Conservation (phyloP, 495 filamentous ascomycete genomes). For the Xylaria flabelliformis region DNA sequence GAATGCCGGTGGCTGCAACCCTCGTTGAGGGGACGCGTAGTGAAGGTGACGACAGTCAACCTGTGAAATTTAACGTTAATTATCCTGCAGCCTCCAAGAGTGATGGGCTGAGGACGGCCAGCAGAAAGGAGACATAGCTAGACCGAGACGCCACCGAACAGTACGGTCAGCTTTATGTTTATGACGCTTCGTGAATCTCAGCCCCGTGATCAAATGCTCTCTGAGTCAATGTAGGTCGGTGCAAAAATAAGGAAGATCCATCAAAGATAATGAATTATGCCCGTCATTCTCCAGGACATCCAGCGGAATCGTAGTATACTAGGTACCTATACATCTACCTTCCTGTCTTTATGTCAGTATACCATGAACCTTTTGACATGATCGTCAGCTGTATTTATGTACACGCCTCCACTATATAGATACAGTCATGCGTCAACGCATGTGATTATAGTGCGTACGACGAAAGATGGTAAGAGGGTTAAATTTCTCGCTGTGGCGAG, state of each 20-base stretch:
- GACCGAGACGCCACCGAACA: background rate
- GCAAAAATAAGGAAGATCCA: too few relatives aligned
- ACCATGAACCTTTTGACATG: background rate
- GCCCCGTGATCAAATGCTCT: background rate
- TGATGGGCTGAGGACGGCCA: background rate
- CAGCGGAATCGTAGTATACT: background rate
- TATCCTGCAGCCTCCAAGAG: background rate
- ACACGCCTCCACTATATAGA: background rate
- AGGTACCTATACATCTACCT: background rate
- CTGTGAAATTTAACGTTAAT: conserved; percentile 10
- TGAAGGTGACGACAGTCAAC: conserved; percentile 12
- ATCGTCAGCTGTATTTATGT: background rate
- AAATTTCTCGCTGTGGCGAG: background rate
- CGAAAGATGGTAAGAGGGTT: background rate
- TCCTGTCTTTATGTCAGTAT: background rate
- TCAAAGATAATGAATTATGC: background rate
- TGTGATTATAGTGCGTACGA: background rate
- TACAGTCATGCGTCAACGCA: background rate
- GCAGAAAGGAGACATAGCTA: background rate
- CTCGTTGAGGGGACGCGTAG: conserved; percentile 15
- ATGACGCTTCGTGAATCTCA: background rate
- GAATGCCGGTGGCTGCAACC: conserved; percentile 6
- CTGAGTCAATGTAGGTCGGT: too few relatives aligned
- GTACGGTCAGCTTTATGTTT: background rate
- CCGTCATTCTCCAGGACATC: background rate